Percentiles rank a stretch among this genome's conserved stretches.
These are phyloP conservation scores for Pseudogymnoascus sp. DNA, from an alignment of 2,329 filamentous ascomycete genomes.

Conservation along the genomic window DNA sequence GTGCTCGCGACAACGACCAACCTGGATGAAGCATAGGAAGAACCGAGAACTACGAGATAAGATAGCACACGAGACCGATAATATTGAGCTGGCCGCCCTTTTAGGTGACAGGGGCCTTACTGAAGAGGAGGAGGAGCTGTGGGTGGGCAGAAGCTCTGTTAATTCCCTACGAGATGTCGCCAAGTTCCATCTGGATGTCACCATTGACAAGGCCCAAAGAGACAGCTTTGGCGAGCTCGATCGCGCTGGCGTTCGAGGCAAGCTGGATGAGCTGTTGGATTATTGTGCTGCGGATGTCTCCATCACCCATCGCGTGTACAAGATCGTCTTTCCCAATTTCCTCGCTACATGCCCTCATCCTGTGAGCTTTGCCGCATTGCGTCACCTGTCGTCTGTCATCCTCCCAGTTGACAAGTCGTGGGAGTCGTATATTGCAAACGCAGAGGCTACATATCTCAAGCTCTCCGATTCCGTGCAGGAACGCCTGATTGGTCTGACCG, in stretches of 20 bases:
- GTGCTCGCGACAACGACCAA: slow-evolving; percentile 93
- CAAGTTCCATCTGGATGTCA: slow-evolving; percentile 87
- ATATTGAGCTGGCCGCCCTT: slow-evolving; percentile 61
- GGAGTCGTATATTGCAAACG: slow-evolving; percentile 74
- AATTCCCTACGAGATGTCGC: slow-evolving; percentile 94
- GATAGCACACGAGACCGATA: slow-evolving; percentile 63
- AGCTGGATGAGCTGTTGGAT: slow-evolving; percentile 75
- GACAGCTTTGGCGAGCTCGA: slow-evolving; percentile 82
- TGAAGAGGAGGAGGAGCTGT: slow-evolving; percentile 88
- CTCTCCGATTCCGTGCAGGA: slow-evolving; percentile 71
- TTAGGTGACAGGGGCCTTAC: slow-evolving; percentile 58
- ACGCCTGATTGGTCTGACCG: slow-evolving; percentile 63
- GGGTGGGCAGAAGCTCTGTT: slow-evolving; percentile 89
- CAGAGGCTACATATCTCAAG: slow-evolving; percentile 75
- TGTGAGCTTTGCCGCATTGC: slow-evolving; percentile 88
- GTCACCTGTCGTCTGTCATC: slow-evolving; percentile 90
- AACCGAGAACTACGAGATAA: slow-evolving; percentile 75
- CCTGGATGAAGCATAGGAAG: slow-evolving; percentile 96
- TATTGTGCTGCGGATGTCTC: slow-evolving; percentile 94
- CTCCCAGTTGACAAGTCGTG: slow-evolving; percentile 83
- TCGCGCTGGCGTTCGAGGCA: slow-evolving; percentile 58
- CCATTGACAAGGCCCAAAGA: slow-evolving; percentile 81
- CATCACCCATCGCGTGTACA: slow-evolving; percentile 89
- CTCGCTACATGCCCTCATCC: slow-evolving; percentile 87
- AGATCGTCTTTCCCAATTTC: slow-evolving; percentile 86